A percentile compares a stretch with the other conserved stretches of the same genome.
phyloP scores from a whole-genome alignment of 2,329 filamentous ascomycete species.

The Helminthosporium solani region DNA sequence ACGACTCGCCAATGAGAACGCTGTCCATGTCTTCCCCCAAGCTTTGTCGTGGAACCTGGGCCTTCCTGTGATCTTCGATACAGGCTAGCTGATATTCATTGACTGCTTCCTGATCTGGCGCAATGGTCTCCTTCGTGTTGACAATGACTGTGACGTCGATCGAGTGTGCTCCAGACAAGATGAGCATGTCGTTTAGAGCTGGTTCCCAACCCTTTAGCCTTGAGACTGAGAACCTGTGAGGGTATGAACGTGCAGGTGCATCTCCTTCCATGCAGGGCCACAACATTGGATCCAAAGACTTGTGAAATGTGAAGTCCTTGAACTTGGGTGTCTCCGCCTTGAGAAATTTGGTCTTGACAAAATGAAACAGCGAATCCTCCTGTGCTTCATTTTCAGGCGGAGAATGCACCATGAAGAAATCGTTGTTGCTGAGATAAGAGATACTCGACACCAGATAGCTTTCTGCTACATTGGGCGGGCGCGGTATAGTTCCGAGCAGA shows the following conservation, averaged over 20 bases:
- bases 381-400: conserved; percentile 49
- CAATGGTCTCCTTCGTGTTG: conserved; percentile 68
- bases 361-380: conserved; percentile 56
- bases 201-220: conserved; percentile 80
- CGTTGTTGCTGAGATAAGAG: conserved; percentile 82
- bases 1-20: conserved; percentile 71
- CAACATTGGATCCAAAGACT: conserved; percentile 59
- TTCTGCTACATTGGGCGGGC: conserved; percentile 65
- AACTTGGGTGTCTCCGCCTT: conserved; percentile 42
- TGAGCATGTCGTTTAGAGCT: conserved; percentile 74
- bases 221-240: conserved; percentile 74
- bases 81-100: conserved; percentile 73
- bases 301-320: conserved; percentile 68
- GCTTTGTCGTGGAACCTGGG: conserved; percentile 56
- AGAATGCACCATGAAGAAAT: conserved; percentile 75
- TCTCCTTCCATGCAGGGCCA: conserved; percentile 17
- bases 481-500: conserved; percentile 75
- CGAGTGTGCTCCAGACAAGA: conserved; percentile 78
- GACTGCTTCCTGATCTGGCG: conserved; percentile 60
- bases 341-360: conserved; percentile 61
- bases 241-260: conserved; percentile 59
- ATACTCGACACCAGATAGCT: conserved; percentile 78
- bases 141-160: conserved; percentile 78
- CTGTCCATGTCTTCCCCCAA: conserved; percentile 62
- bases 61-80: conserved; percentile 72